Evolutionary conservation across 345 rosid species (phyloP), one percentile per base, ranked within the genome.

Genomic region (Populus euphratica): DNA sequence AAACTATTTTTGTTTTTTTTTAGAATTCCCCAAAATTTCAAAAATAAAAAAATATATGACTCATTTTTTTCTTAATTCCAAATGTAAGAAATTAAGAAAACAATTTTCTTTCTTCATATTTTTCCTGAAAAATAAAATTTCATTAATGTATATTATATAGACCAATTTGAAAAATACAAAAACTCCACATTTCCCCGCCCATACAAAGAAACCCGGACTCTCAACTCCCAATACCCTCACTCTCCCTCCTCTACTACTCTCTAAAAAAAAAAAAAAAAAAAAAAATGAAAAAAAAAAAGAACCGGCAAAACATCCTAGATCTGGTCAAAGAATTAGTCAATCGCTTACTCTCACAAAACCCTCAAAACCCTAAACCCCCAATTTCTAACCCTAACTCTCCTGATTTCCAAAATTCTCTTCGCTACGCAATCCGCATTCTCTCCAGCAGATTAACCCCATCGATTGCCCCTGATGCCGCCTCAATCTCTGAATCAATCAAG

Each of bases 401-500:
- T 63, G 83, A 86, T 78, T 88, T 89, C 80, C 86, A 75, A 39
- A 75, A 86, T 80, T 89, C 95, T 72, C 87, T 92, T 35, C 93
- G 90, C 81, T 96, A 88, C 83, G 92, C 99, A 20, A 23, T 82
- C 35, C 98, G 98, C 76, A 94, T 96, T 76, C 95, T 96, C 78
- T 90, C 93, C 76, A 94, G 99, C 85, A 90, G 95, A 50, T 81
- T 94, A 59, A 85, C 92, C 64, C 97, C 98, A 25, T 92, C 98
- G 39, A 84, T 90, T 64, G 81, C 89, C 35, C 92, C 95, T 21
- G 98, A 94, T 77, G 90, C 97, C 16, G 83, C 89, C 70, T 92
- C 97, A 38, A 83, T 92, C 73, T 93, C 98, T 5, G 99, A 94
- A 83, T 94, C 99, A 38, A 86, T 96, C 87, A 94, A 91, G 84